Percentiles rank a stretch among this genome's conserved stretches.
phyloP scores from a whole-genome alignment of 208 protist genomes.

The Leishmania arabica region DNA sequence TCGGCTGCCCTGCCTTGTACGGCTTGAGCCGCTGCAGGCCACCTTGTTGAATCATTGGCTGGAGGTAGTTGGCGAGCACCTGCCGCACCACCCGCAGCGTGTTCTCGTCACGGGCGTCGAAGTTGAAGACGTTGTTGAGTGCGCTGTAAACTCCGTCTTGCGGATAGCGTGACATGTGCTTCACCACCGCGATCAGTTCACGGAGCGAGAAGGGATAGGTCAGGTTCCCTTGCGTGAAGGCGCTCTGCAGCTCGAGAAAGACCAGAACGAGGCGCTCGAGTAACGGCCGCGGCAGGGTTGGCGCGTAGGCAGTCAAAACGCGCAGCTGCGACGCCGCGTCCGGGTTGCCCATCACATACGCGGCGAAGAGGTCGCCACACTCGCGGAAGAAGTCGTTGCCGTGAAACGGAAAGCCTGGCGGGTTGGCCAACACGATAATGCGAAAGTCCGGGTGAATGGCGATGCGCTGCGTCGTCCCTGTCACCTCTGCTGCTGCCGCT shows the following conservation, averaged over 20 bases:
- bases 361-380: constrained; percentile 92
- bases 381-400: constrained; percentile 95
- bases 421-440: constrained; percentile 89
- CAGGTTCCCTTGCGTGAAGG: constrained; percentile 87
- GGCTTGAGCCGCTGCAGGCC: constrained; percentile 54
- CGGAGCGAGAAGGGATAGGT: constrained; percentile 92
- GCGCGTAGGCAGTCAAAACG: constrained; percentile 73
- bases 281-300: constrained; percentile 52
- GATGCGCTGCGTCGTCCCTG: constrained; percentile 30
- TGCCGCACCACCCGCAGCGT: constrained; percentile 71
- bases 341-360: constrained; percentile 93
- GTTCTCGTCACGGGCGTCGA: constrained; percentile 78
- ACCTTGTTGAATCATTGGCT: constrained; percentile 40
- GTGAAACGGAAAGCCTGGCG: constrained; percentile 94
- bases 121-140: constrained; percentile 89
- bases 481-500: background rate
- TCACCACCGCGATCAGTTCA: constrained; percentile 94
- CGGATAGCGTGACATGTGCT: constrained; percentile 90
- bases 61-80: constrained; percentile 54
- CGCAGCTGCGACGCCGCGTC: constrained; percentile 82
- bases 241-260: constrained; percentile 76
- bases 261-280: constrained; percentile 65
- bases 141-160: constrained; percentile 83
- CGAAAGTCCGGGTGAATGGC: constrained; percentile 81
- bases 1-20: constrained; percentile 40